Base-by-base conservation (phyloP, 345 rosid genomes). In the Linum trigynum region DNA sequence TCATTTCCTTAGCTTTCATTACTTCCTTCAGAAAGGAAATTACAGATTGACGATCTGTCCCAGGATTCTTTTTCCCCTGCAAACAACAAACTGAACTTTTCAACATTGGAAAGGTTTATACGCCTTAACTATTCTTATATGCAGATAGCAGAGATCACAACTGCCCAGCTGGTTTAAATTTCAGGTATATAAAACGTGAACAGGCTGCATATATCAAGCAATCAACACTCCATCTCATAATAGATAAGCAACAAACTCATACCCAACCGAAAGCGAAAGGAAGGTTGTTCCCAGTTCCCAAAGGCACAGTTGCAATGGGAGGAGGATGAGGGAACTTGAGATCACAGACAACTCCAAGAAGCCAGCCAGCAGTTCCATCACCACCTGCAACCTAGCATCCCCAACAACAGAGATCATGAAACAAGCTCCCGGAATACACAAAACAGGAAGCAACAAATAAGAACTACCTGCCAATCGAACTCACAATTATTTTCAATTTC, bases 321-420 rank as follows among this genome's bases (percentile, higher is more conserved):
- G 97, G 99, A 6, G 99, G 85, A 74, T 84, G 89, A 53, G 90
- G 77, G 57, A 92, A 76, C 75, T 83, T 90, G 59, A 92, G 95
- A 70, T 90, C 97, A 67, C 86, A 84, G 42, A 92, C 92, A 74
- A 90, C 97, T 66, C 96, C 97, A 68, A 92, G 92, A 71, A 90
- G 90, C 99, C 99, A 92, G 4, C 96, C 89, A 66, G 97, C 99
- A 2, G 99, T 94, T 63, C 99, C 99, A 80, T 94, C 99, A 15
- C 99, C 97, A 74, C 99, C 97, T 63, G 96, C 96, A 76, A 88
- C 97, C 98, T 89, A 68, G 43, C 32, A 69, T 17, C 14, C 32
- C 38, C 50, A 50, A 59, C 8, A 2, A 45, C 56, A 60, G 32
- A 39, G 10, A 64, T 66, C 64, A 72, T 69, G 72, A 42, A 63